Percentiles rank a stretch among this genome's conserved stretches.
These are phyloP conservation scores for Kodamaea fungicola DNA, from an alignment of 1,139 yeast species.

Conservation along the genomic window DNA sequence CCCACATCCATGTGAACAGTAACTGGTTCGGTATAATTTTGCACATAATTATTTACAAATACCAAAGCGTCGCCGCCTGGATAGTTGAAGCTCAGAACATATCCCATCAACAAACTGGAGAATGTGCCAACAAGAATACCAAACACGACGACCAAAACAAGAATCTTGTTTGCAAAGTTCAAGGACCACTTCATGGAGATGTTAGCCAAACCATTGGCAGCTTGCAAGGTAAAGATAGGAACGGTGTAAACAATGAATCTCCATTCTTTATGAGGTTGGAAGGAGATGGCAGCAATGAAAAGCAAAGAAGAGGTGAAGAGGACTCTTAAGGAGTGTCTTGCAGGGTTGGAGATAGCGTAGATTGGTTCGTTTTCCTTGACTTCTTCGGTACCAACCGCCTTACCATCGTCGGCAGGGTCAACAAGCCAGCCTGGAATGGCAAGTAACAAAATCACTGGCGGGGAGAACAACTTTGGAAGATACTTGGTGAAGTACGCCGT, in stretches of 20 bases:
- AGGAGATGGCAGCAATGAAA: slow-evolving; percentile 61
- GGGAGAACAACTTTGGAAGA: slow-evolving; percentile 51
- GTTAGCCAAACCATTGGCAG: slow-evolving; percentile 59
- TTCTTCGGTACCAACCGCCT: slow-evolving; percentile 1
- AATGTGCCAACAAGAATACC: slow-evolving; percentile 30
- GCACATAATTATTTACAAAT: slow-evolving; percentile 46
- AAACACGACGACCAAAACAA: slow-evolving; percentile 27
- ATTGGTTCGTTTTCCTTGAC: slow-evolving; percentile 14
- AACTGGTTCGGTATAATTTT: slow-evolving; percentile 15
- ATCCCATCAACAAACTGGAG: slow-evolving; percentile 51
- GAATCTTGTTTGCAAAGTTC: slow-evolving; percentile 25
- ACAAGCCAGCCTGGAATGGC: slow-evolving; percentile 37
- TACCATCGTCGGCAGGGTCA: slow-evolving; percentile 34
- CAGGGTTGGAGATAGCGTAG: slow-evolving; percentile 39
- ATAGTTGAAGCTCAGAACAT: slow-evolving; percentile 70
- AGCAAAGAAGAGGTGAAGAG: slow-evolving; percentile 42
- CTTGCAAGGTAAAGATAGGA: slow-evolving; percentile 65
- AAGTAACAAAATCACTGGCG: slow-evolving; percentile 58
- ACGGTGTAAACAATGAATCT: slow-evolving; percentile 75
- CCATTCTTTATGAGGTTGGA: slow-evolving; percentile 95
- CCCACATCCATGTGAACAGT: slow-evolving; percentile 73
- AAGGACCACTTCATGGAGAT: slow-evolving; percentile 32
- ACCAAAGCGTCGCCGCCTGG: slow-evolving; percentile 83
- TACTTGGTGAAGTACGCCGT: slow-evolving; percentile 56
- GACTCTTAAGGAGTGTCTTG: slow-evolving; percentile 33